Base-by-base conservation (phyloP, 495 filamentous ascomycete genomes). In the Apodospora peruviana region DNA sequence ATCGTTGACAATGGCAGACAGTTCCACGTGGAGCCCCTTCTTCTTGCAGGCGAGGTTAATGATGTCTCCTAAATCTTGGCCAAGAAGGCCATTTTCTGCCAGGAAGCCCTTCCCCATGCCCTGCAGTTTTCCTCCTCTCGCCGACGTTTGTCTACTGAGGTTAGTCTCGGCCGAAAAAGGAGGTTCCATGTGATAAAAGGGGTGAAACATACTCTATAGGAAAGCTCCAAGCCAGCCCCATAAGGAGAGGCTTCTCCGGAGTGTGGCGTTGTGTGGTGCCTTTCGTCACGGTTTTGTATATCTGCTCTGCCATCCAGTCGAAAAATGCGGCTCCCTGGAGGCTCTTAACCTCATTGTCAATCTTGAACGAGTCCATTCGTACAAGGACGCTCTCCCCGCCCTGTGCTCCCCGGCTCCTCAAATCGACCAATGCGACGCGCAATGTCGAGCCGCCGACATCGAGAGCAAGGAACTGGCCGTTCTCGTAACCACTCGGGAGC, bases 201-300 rank as follows among this genome's bases (percentile, higher is more conserved):
- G 7, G 4, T 22, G 43, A 22, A 55, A 75, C 72, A 66, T 73
- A 90, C 87, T 85, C 81, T 41, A 95, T 89, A 12, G 89, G 89
- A 59, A 95, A 95, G 65, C 86, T 90, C 75, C 89, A 95, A 8
- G 88, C 86, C 35, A 95, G 75, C 0, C 88, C 87, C 71, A 91
- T 66, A 2, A 73, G 69, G 48, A 77, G 60, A 11, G 64, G 62
- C 17, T 66, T 53, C 14, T 58, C 58, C 0, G 53, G 51, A 16
- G 51, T 55, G 53, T 55, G 51, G n/a, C 62, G 58, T 14, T 48
- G 49, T 20, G 63, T 58, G 27, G 57, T 55, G 5, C 67, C 64
- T 35, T 66, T 67, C 17, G 66, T 58, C 24, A 78, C 57, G 11
- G 70, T 74, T 32, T 77, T 69, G 50, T 78, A 76, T 56, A 93